Evolutionary conservation across 2,329 filamentous ascomycete species (phyloP).

Genomic region (Talaromyces sp.): DNA sequence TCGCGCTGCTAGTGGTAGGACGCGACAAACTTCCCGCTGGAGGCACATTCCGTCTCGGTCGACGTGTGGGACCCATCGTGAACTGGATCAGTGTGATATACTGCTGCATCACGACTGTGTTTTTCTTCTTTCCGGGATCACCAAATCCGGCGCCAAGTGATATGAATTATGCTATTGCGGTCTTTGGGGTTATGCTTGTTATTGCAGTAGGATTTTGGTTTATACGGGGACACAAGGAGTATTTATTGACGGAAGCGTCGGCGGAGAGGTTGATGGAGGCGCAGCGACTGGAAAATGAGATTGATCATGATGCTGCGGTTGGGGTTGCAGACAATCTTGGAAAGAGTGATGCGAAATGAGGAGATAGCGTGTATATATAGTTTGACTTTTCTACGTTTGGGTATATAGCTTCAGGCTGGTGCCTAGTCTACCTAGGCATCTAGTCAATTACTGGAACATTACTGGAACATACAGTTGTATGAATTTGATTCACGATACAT

Average conservation of each 20-base stretch:
- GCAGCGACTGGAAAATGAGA: slow-evolving; percentile 25
- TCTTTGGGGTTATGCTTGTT: slow-evolving; percentile 55
- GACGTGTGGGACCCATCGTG: slow-evolving; percentile 38
- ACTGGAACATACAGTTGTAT: neutral
- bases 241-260: slow-evolving; percentile 35
- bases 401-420: neutral
- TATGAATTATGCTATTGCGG: slow-evolving; percentile 59
- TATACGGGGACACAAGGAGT: slow-evolving; percentile 43
- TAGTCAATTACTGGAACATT: neutral
- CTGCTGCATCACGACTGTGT: slow-evolving; percentile 52
- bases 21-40: slow-evolving; percentile 51
- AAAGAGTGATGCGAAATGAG: neutral
- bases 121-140: slow-evolving; percentile 53
- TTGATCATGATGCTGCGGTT: neutral
- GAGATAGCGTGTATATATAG: neutral
- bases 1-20: slow-evolving; percentile 48
- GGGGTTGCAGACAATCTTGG: neutral
- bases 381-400: neutral
- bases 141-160: slow-evolving; percentile 49
- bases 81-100: slow-evolving; percentile 54
- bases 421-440: neutral
- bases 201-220: slow-evolving; percentile 53
- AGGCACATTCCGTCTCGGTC: slow-evolving; percentile 46
- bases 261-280: slow-evolving; percentile 29
- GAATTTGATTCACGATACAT: neutral